Percentiles rank a stretch among this genome's conserved stretches.
phyloP scores from a whole-genome alignment of 306 rosid species.

The Mucuna pruriens region DNA sequence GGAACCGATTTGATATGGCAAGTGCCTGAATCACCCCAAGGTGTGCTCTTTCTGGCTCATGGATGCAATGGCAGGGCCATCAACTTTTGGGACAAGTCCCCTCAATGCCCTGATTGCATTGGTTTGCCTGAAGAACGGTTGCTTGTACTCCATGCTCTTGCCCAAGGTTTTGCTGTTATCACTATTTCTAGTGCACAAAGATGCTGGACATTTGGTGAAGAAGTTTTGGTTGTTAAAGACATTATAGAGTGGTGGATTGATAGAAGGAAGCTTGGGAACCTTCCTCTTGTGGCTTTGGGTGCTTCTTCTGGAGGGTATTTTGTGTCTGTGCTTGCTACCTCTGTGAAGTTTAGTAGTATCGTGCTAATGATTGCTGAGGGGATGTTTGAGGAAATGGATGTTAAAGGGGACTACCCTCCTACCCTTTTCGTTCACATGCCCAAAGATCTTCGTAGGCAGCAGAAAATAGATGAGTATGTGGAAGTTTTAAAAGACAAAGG shows the following conservation, averaged over 20 bases:
- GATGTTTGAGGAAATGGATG: constrained; percentile 63
- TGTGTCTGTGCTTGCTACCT: constrained; percentile 78
- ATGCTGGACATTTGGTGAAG: constrained; percentile 78
- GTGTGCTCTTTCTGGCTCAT: constrained; percentile 89
- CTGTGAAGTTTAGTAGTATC: constrained; percentile 62
- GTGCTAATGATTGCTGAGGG: constrained; percentile 93
- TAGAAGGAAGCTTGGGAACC: constrained; percentile 63
- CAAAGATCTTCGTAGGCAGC: constrained; percentile 73
- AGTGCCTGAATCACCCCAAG: constrained; percentile 79
- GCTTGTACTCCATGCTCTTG: constrained; percentile 73
- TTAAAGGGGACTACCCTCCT: constrained; percentile 69
- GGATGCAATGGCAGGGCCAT: constrained; percentile 79
- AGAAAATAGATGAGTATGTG: constrained; percentile 61
- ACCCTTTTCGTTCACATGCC: constrained; percentile 96
- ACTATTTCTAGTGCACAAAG: constrained; percentile 70
- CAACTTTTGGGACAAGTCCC: constrained; percentile 86
- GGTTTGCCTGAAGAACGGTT: constrained; percentile 94
- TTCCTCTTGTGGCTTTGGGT: constrained; percentile 85
- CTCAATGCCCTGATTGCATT: constrained; percentile 66
- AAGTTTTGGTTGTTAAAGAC: constrained; percentile 59
- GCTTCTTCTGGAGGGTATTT: constrained; percentile 95
- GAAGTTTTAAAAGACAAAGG: constrained; percentile 65
- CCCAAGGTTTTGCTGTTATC: constrained; percentile 69
- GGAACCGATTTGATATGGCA: constrained; percentile 88
- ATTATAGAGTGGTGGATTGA: constrained; percentile 73